Conservation (phyloP, 768 basidiomycete species). For the Ephemerocybe angulata region DNA sequence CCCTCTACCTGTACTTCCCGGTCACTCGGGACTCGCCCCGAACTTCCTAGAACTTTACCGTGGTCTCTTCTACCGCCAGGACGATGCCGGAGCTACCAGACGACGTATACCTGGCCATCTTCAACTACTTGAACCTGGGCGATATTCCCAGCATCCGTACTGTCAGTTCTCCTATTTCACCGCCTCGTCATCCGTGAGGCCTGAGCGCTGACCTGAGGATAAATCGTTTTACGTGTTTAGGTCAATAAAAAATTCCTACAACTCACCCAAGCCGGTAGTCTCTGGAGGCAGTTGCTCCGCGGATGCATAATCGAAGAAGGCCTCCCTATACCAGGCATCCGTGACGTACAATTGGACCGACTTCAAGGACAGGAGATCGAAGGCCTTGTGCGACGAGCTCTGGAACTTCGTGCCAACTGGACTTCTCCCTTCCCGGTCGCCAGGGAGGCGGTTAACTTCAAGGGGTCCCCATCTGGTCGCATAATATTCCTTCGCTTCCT, state of each 20-base stretch:
- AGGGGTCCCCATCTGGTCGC: conserved; percentile 24
- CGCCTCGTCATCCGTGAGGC: too few species aligned
- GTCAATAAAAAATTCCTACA: conserved; percentile 41
- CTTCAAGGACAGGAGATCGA: conserved; percentile 48
- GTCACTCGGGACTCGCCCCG: too few species aligned
- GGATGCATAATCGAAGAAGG: conserved; percentile 36
- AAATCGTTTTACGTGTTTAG: too few species aligned
- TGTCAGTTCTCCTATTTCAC: conserved; percentile 33
- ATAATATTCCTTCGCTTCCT: conserved; percentile 47
- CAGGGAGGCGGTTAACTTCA: conserved; percentile 12
- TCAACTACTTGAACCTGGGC: conserved; percentile 36
- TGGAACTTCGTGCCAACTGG: conserved; percentile 51
- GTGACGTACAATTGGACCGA: conserved; percentile 24
- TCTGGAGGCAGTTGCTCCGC: conserved; percentile 49
- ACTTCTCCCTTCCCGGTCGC: conserved; percentile 34
- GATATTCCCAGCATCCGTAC: conserved; percentile 45
- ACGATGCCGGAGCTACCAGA: conserved; percentile 35
- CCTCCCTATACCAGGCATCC: conserved; percentile 46
- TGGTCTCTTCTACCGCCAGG: too few species aligned
- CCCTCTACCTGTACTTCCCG: too few species aligned
- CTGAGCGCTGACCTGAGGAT: too few species aligned
- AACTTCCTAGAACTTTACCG: too few species aligned
- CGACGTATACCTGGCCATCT: conserved; percentile 45
- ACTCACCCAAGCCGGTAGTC: conserved; percentile 41
- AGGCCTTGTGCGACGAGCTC: conserved; percentile 31